Base-by-base conservation (phyloP, 2,329 filamentous ascomycete species). In the Xylaria sp. region DNA sequence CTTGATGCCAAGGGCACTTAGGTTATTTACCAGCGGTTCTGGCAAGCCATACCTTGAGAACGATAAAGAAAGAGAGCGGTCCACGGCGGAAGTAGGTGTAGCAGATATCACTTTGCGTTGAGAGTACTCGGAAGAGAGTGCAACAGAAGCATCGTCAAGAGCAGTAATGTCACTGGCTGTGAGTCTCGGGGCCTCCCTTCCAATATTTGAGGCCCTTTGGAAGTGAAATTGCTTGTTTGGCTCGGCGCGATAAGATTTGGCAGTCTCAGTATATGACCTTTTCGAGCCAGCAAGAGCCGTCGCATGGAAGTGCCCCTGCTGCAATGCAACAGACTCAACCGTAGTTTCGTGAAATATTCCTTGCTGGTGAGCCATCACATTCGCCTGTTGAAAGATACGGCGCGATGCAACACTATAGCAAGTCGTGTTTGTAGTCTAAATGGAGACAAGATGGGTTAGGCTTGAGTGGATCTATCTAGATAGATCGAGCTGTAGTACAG, bases 41-140 rank as follows among this genome's bases (percentile, higher is more conserved):
- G 90, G 88, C 15, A 94, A 81, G 9, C 81, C 86, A 79, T 93
- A 94, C 44, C 80, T 80, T 1, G 85, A 81, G 76, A 93, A 87
- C 4, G 84, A 83, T 33, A 94, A 81, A 15, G 84, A 87, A 20
- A 93, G 82, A 63, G 85, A 80, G 9, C 86, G 83, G 70, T 90
- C 86, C 31, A 77, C 67, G 13, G 80, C 79, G 3, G 82, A 78
- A 0, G 83, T 83, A 1, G 88, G 87, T 5, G 87, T 90, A 10
- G 86, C 82, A 47, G 82, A 79, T 54, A 88, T 78, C 2, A 73
- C 72, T 57, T 79, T 81, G 57, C 88, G 81, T 73, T 90, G 89
- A 0, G 87, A 85, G 73, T 88, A 88, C 66, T 89, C 85, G 17
- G 84, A 84, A 2, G 78, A 71, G 1, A 72, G 73, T 9, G 72